Percentiles rank a stretch among this genome's conserved stretches.
phyloP scores from a whole-genome alignment of 108 stramenopile species.

The Craspedostauros australis region DNA sequence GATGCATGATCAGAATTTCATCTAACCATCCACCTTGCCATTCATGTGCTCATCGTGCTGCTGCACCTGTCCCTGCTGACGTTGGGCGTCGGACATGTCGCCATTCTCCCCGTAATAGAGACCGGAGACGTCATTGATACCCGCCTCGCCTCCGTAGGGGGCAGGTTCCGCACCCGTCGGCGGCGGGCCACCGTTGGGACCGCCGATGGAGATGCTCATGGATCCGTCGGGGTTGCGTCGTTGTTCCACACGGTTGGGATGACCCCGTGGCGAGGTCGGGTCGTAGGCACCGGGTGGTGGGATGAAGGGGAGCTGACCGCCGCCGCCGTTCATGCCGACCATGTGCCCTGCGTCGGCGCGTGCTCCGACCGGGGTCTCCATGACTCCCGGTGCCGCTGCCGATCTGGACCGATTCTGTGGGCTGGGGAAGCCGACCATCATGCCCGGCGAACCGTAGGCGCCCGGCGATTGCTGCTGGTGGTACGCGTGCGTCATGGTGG shows the following conservation, averaged over 20 bases:
- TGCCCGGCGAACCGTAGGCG: slow-evolving; percentile 36
- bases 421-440: slow-evolving; percentile 29
- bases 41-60: too few species aligned
- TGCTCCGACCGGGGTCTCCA: slow-evolving; percentile 19
- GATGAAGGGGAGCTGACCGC: slow-evolving; percentile 28
- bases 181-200: slow-evolving; percentile 9
- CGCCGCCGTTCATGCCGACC: not conserved
- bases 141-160: too few species aligned
- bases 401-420: slow-evolving; percentile 13
- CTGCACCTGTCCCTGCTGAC: too few species aligned
- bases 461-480: slow-evolving; percentile 40
- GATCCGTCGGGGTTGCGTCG: slow-evolving; percentile 54
- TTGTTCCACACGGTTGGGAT: slow-evolving; percentile 35
- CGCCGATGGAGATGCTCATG: slow-evolving; percentile 51
- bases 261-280: slow-evolving; percentile 8
- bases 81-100: too few species aligned
- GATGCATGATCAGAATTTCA: too few species aligned
- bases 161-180: too few species aligned
- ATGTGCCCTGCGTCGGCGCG: slow-evolving; percentile 1
- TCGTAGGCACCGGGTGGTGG: slow-evolving; percentile 26
- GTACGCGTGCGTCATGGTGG: slow-evolving; percentile 24
- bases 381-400: slow-evolving; percentile 16
- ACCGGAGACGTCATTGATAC: too few species aligned
- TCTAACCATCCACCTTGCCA: too few species aligned
- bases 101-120: too few species aligned